These are phyloP conservation scores for Mycena crocata DNA, from an alignment of 768 basidiomycete species.

Conservation along the genomic window DNA sequence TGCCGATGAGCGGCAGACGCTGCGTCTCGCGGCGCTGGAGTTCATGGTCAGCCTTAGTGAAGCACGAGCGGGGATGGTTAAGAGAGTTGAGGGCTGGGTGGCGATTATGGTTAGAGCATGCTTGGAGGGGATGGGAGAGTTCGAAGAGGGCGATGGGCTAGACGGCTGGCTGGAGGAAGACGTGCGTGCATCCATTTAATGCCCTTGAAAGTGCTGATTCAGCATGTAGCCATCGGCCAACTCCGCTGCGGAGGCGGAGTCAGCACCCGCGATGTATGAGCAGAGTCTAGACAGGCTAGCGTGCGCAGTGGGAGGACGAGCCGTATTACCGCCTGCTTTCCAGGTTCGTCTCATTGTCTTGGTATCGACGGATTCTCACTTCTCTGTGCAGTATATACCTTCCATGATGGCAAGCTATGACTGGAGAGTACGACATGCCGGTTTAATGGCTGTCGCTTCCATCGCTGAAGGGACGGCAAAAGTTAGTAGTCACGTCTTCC, in stretches of 20 bases:
- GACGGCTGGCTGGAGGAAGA: conserved; percentile 79
- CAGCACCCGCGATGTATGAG: conserved; percentile 82
- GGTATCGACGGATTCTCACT: background rate
- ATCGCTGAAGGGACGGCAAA: conserved; percentile 88
- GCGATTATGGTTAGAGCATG: conserved; percentile 78
- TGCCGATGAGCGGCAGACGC: conserved; percentile 75
- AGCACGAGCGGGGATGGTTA: conserved; percentile 76
- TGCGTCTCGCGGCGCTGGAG: conserved; percentile 81
- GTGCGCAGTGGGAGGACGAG: conserved; percentile 80
- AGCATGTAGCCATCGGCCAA: conserved; percentile 67
- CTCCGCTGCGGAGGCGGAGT: conserved; percentile 69
- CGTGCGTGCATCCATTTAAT: conserved; percentile 56
- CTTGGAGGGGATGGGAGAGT: conserved; percentile 85
- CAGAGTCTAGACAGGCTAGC: conserved; percentile 86
- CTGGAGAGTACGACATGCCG: conserved; percentile 89
- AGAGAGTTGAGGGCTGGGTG: conserved; percentile 77
- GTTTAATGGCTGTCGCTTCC: conserved; percentile 87
- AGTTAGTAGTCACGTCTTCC: conserved; percentile 44
- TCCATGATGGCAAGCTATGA: conserved; percentile 85
- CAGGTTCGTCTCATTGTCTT: conserved; percentile 46
- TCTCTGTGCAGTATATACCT: conserved; percentile 65
- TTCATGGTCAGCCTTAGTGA: conserved; percentile 88
- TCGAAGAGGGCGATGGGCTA: conserved; percentile 63
- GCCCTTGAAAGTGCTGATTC: conserved; percentile 7
- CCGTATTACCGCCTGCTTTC: conserved; percentile 84